Evolutionary conservation across 2,329 filamentous ascomycete genomes (phyloP).

Genomic region (Laburnicola sp.): DNA sequence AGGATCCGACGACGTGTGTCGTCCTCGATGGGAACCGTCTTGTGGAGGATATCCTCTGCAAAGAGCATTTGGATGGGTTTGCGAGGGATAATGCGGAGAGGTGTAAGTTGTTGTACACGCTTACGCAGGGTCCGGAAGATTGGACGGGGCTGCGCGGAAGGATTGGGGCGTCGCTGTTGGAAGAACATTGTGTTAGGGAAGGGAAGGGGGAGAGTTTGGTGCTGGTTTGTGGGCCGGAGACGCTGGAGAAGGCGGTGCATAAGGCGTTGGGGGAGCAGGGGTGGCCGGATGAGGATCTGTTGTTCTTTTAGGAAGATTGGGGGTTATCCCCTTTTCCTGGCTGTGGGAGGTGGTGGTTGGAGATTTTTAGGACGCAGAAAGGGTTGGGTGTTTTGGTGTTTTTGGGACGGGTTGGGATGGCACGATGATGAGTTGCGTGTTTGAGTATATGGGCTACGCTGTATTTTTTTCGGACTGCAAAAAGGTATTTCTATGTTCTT

Average conservation of each 20-base stretch:
- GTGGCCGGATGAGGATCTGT: conserved; percentile 71
- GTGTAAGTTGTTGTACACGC: conserved; percentile 68
- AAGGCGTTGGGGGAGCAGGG: conserved; percentile 62
- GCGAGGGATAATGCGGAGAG: conserved; percentile 56
- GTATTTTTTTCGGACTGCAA: too few species aligned
- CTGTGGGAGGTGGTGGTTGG: not conserved
- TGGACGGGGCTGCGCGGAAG: conserved; percentile 73
- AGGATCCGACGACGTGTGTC: conserved; percentile 68
- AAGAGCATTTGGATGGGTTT: conserved; percentile 69
- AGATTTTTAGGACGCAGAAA: not conserved
- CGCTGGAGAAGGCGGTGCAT: conserved; percentile 70
- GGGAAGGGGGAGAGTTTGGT: conserved; percentile 62
- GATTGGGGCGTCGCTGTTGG: conserved; percentile 65
- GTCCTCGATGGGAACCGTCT: conserved; percentile 78
- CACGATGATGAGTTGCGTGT: not conserved
- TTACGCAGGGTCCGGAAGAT: conserved; percentile 63
- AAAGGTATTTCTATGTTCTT: too few species aligned
- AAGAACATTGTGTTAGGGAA: conserved; percentile 56
- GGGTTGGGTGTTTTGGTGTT: not conserved
- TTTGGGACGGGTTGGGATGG: not conserved
- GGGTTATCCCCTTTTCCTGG: not conserved
- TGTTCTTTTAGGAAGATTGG: conserved; percentile 66
- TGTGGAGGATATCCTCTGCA: conserved; percentile 82
- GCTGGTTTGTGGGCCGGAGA: conserved; percentile 76
- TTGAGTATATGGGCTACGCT: too few species aligned